Conservation (phyloP, 2,329 filamentous ascomycete species). For the Botrytis elliptica region DNA sequence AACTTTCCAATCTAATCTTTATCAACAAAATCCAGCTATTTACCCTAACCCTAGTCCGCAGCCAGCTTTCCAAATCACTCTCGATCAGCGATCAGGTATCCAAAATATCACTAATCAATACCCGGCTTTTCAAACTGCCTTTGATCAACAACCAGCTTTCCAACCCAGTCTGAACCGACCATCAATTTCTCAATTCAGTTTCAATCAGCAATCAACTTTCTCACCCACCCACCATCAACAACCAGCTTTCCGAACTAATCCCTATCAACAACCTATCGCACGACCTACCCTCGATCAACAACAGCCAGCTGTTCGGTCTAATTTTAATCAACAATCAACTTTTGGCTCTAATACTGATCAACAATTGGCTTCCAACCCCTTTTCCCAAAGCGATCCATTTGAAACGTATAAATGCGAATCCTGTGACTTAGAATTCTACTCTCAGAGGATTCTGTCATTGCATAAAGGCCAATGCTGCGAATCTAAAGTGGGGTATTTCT, state of each 20-base stretch:
- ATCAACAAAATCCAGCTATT: neutral
- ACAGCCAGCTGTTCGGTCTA: neutral
- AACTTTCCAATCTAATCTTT: neutral
- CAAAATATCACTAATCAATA: neutral
- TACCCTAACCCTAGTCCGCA: no score
- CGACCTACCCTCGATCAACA: neutral
- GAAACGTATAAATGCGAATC: rapidly evolving
- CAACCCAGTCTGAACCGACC: neutral
- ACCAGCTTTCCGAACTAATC: neutral
- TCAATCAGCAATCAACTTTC: neutral
- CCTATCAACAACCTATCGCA: neutral
- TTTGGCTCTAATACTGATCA: neutral
- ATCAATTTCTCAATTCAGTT: neutral
- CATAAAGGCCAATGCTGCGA: neutral
- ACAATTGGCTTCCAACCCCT: neutral
- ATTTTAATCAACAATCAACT: neutral
- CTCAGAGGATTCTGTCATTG: no score
- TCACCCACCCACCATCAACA: neutral
- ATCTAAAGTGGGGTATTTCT: neutral
- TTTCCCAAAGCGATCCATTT: neutral
- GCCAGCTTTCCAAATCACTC: neutral
- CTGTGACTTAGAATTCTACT: neutral
- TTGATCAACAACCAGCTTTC: neutral
- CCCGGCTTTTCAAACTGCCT: no score
- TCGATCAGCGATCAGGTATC: neutral